phyloP scores from a whole-genome alignment of 2,329 filamentous ascomycete species.

The Lizonia empirigonia region DNA sequence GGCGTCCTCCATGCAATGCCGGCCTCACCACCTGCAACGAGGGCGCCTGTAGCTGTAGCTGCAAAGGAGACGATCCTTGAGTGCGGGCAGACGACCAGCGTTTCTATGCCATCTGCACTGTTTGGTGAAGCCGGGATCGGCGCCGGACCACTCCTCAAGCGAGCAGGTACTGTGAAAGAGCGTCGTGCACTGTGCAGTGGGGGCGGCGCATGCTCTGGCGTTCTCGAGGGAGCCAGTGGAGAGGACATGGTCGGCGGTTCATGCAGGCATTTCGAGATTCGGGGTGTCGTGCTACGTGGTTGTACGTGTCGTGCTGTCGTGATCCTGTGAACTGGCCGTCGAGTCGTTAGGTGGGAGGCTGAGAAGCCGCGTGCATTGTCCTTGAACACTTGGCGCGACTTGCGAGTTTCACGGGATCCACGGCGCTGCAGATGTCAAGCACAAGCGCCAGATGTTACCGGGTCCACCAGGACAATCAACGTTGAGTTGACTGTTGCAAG shows the following conservation, averaged over 20 bases:
- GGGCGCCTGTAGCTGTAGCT: constrained; percentile 46
- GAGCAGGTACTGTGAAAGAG: constrained; percentile 57
- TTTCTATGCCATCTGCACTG: constrained; percentile 62
- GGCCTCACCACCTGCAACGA: constrained; percentile 50
- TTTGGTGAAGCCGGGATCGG: constrained; percentile 44
- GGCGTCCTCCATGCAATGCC: constrained; percentile 74
- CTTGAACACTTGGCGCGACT: constrained; percentile 14
- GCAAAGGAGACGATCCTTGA: constrained; percentile 74
- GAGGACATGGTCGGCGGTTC: constrained; percentile 40
- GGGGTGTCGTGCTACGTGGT: constrained; percentile 9
- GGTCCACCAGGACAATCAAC: constrained; percentile 11
- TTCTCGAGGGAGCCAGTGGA: constrained; percentile 32
- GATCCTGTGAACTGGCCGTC: constrained; percentile 3
- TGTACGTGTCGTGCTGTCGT: constrained; percentile 6
- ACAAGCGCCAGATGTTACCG: constrained; percentile 1
- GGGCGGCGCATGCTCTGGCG: constrained; percentile 34
- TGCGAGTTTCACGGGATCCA: constrained; percentile 17
- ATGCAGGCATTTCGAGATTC: constrained; percentile 33
- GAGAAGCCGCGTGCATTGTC: constrained; percentile 13
- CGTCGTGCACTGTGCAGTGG: constrained; percentile 42
- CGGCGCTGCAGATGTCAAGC: constrained; percentile 11
- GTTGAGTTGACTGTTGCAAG: neutral
- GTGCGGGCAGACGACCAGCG: constrained; percentile 74
- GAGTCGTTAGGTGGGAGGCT: constrained; percentile 2
- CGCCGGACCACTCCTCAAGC: constrained; percentile 40